Base-by-base conservation (phyloP, 2,329 filamentous ascomycete genomes). In the Venturia nashicola region DNA sequence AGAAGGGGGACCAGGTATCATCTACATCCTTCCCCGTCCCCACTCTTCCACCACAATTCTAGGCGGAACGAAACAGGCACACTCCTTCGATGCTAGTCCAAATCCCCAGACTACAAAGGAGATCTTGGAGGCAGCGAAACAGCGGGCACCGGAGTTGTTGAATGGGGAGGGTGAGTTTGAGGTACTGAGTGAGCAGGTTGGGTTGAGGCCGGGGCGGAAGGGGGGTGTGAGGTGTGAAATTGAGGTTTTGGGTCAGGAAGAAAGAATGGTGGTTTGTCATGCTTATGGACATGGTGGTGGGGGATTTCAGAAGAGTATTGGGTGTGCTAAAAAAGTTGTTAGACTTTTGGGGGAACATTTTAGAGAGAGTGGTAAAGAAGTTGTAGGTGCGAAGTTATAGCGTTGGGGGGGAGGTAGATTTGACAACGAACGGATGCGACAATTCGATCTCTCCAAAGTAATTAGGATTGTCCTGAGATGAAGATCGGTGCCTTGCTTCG, bases 221-320 rank as follows among this genome's bases (percentile, higher is more conserved):
- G 77, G 76, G 6, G 78, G 77, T 1, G 69, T 73, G 63, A 76
- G 78, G 67, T 69, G 78, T 16, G 78, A 79, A 68, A 66, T 69
- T 55, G 77, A 79, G 68, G 66, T 65, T 34, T 51, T 71, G n/a
- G 67, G 67, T 68, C 67, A 79, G 67, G 66, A 65, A 36, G 51
- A 39, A 11, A 11, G 36, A 39, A 11, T 70, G 16, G 67, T 68
- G 69, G 67, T 79, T 11, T 74, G 79, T 44, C 78, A 80, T 74
- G 70, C 73, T 61, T 81, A 80, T 74, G 79, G 78, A 14, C 77
- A 80, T 75, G 75, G 73, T 27, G 77, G 77, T 2, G 77, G 74
- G 51, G 78, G 78, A 43, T 72, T 66, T 59, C 68, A 69, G 65
- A 68, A 68, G 59, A 66, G 66, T 27, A 61, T 68, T 27, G 68